Evolutionary conservation across 2,329 filamentous ascomycete genomes (phyloP).

Genomic region (Ceratocystis albifundus): DNA sequence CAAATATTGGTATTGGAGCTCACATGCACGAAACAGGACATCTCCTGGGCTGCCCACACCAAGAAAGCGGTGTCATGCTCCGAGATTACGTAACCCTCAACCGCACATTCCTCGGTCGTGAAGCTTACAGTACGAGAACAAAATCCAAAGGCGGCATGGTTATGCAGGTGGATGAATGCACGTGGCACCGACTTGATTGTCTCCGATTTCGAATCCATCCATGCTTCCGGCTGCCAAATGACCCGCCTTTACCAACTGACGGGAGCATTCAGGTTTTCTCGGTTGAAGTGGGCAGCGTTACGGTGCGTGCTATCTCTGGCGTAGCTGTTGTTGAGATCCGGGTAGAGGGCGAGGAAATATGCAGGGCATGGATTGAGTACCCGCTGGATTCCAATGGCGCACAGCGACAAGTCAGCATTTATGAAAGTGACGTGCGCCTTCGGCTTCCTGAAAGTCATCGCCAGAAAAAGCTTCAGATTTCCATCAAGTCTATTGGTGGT

Average conservation of each 20-base stretch:
- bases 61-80: conserved; percentile 84
- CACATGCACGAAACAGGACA: conserved; percentile 88
- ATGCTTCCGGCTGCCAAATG: conserved; percentile 73
- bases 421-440: conserved; percentile 61
- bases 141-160: conserved; percentile 70
- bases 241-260: conserved; percentile 52
- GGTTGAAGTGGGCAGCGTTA: conserved; percentile 62
- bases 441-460: conserved; percentile 61
- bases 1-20: conserved; percentile 83
- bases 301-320: conserved; percentile 69
- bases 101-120: conserved; percentile 67
- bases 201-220: conserved; percentile 84
- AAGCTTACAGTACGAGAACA: conserved; percentile 78
- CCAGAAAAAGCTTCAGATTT: conserved; percentile 57
- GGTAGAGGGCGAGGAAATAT: conserved; percentile 66
- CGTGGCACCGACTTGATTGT: conserved; percentile 81
- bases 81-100: conserved; percentile 78
- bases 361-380: conserved; percentile 73
- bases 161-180: conserved; percentile 68
- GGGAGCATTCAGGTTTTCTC: conserved; percentile 77
- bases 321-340: conserved; percentile 79
- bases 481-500: conserved; percentile 64
- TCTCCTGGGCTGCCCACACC: conserved; percentile 78
- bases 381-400: conserved; percentile 48
- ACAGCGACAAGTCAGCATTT: conserved; percentile 61